phyloP scores from a whole-genome alignment of 2,329 filamentous ascomycete species.

The Phaeoacremonium minimum region DNA sequence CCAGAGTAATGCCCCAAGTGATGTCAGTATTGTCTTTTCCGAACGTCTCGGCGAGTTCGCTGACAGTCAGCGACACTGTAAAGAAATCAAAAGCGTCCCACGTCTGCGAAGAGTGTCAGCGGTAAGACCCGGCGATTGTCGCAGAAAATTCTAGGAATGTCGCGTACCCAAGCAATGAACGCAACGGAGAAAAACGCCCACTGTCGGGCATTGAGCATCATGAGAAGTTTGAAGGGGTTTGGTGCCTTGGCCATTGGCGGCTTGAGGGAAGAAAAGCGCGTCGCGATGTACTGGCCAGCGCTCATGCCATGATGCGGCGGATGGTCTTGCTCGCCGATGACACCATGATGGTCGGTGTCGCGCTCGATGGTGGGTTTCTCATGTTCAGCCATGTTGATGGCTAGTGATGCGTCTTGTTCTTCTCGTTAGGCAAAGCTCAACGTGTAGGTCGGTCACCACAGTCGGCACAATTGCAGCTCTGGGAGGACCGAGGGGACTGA shows the following conservation, averaged over 20 bases:
- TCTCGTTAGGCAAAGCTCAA: too few species aligned
- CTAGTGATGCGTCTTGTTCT: too few species aligned
- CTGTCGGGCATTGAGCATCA: conserved; percentile 42
- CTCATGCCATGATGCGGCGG: conserved; percentile 47
- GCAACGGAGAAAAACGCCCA: conserved; percentile 54
- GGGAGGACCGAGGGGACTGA: too few species aligned
- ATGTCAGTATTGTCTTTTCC: conserved; percentile 51
- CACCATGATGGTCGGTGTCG: not conserved
- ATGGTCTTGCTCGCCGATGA: conserved; percentile 18
- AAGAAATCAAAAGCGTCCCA: conserved; percentile 67
- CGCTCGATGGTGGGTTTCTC: conserved; percentile 6
- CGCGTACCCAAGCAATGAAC: conserved; percentile 51
- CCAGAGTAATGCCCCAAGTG: conserved; percentile 61
- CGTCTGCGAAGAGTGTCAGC: conserved; percentile 28
- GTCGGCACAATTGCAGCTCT: too few species aligned
- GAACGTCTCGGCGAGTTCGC: conserved; percentile 48
- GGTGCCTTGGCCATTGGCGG: conserved; percentile 50
- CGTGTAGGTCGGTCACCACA: too few species aligned
- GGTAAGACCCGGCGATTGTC: conserved; percentile 2
- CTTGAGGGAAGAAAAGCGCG: conserved; percentile 51
- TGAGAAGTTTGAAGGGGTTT: conserved; percentile 47
- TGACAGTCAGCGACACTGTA: conserved; percentile 57
- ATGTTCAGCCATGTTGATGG: conserved; percentile 9
- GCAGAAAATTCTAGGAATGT: not conserved
- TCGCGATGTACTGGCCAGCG: conserved; percentile 38